Evolutionary conservation across 441 rosid species (phyloP).

Genomic region (Gossypium davidsonii): DNA sequence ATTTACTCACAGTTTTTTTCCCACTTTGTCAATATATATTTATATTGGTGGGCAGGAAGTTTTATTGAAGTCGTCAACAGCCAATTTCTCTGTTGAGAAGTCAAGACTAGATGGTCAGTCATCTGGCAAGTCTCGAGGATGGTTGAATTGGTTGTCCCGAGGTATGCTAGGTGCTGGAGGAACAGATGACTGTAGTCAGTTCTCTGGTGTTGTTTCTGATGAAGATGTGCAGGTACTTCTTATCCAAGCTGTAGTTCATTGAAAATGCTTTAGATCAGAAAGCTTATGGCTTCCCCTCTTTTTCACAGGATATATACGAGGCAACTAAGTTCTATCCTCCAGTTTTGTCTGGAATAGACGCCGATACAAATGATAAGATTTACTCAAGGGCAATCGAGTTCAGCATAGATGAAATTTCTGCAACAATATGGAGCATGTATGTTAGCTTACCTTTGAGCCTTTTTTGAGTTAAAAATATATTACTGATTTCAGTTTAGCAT

Average conservation of each 20-base stretch:
- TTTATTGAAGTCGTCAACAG: constrained; percentile 31
- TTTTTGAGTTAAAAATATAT: constrained; percentile 2
- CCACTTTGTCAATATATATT: constrained; percentile 12
- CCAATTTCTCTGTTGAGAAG: constrained; percentile 38
- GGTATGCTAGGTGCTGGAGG: constrained; percentile 99
- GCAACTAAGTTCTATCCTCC: constrained; percentile 77
- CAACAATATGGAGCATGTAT: constrained; percentile 47
- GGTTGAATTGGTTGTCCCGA: constrained; percentile 97
- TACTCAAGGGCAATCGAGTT: constrained; percentile 52
- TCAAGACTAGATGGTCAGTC: constrained; percentile 49
- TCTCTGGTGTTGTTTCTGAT: constrained; percentile 91
- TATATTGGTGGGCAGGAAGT: constrained; percentile 44
- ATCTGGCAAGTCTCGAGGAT: constrained; percentile 71
- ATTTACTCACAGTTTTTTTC: background rate
- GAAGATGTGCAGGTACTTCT: constrained; percentile 81
- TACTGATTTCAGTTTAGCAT: background rate
- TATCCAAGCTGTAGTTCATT: constrained; percentile 15
- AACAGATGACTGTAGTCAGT: constrained; percentile 86
- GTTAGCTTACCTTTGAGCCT: constrained; percentile 18
- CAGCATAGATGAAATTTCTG: constrained; percentile 46
- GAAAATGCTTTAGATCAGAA: constrained; percentile 12
- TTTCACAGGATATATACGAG: constrained; percentile 80
- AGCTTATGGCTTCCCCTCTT: constrained; percentile 15
- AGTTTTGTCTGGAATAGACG: constrained; percentile 33
- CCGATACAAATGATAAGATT: constrained; percentile 40